Base-by-base conservation (phyloP, 1,284 basidiomycete species). In the Ceratobasidium theobromae region DNA sequence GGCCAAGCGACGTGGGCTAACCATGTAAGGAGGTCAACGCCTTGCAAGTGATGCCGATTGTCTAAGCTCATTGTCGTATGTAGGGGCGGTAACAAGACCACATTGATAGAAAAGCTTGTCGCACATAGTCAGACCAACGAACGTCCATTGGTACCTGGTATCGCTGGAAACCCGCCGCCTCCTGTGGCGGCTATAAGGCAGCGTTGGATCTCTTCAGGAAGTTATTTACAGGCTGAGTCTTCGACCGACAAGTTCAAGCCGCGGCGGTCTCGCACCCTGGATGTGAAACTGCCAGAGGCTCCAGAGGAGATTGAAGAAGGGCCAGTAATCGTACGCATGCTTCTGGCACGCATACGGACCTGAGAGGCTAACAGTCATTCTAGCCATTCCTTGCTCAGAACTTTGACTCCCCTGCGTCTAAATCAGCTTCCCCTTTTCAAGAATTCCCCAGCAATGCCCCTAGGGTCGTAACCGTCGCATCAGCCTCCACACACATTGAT, bases 321-420 rank as follows among this genome's bases (percentile, higher is more conserved):
- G 6, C 79, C 80, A 23, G 78, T 83, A 74, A 82, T 88, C 67
- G 89, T 91, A 72, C 69, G 87, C 81, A 41, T 54, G 27, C n/a
- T 67, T 38, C 16, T 8, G 35, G 9, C 35, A 8, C 16, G 9
- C 8, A 38, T 8, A 16, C 35, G 35, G 9, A 38, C 16, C 16
- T 38, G 16, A 70, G 52, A 49, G 18, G 48, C 67, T 67, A 54
- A 66, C 46, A 45, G 30, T 65, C 30, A 14, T 53, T 53, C 28
- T 58, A 91, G 89, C 89, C 89, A 4, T 88, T 83, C 73, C 76
- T 86, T 16, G 88, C 88, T 41, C 88, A 90, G 76, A 83, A 85
- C 70, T 89, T 86, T 86, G 79, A 85, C 65, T 89, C 88, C 0
- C 79, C 80, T 4, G 73, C 75, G 28, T 72, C 76, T 55, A 77